A percentile compares a stretch with the other conserved stretches of the same genome.
Conservation (phyloP, 75 land plant species). For the Azolla pinnata region DNA sequence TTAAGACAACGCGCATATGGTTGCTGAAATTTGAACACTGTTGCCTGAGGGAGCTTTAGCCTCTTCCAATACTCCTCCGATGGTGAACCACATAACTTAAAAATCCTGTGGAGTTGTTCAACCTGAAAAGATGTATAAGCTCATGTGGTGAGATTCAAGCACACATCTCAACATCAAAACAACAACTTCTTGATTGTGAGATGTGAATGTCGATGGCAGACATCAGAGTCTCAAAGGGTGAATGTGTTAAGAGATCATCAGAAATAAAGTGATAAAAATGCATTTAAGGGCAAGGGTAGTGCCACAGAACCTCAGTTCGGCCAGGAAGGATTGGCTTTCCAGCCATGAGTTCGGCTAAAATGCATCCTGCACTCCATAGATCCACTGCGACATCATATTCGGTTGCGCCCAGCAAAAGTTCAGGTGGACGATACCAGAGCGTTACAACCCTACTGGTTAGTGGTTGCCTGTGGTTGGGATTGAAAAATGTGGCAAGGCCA, state of each 20-base stretch:
- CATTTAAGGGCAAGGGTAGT: too few species aligned
- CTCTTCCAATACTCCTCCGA: constrained; percentile 8
- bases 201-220: too few species aligned
- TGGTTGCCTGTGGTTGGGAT: constrained; percentile 39
- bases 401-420: constrained; percentile 53
- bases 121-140: constrained; percentile 9
- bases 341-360: constrained; percentile 51
- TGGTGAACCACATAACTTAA: constrained; percentile 8
- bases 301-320: constrained; percentile 60
- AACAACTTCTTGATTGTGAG: too few species aligned
- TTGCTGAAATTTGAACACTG: constrained; percentile 7
- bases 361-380: constrained; percentile 73
- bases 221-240: too few species aligned
- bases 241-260: too few species aligned
- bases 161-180: too few species aligned
- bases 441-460: constrained; percentile 68
- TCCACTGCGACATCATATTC: constrained; percentile 66
- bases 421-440: constrained; percentile 75
- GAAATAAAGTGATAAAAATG: too few species aligned
- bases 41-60: constrained; percentile 1
- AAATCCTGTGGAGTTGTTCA: constrained; percentile 7
- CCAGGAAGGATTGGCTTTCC: constrained; percentile 71
- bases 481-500: constrained; percentile 53
- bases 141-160: too few species aligned
- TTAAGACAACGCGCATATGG: constrained; percentile 1